phyloP scores from a whole-genome alignment of 2,329 filamentous ascomycete species.

The Albifimbria verrucaria region DNA sequence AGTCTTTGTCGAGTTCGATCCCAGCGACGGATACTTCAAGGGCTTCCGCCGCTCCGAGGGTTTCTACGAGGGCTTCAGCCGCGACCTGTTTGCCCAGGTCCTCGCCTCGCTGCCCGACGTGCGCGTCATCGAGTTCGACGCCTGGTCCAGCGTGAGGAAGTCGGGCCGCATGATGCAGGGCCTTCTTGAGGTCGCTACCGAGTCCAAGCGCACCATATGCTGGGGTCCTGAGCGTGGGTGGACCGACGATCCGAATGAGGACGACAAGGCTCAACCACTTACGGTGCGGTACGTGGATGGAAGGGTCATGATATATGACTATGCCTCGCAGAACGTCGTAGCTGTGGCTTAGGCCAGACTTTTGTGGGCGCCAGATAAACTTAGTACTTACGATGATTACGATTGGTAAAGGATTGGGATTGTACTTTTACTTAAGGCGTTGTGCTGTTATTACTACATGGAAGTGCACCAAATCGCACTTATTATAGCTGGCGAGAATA shows the following conservation, averaged over 20 bases:
- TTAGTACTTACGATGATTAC: not conserved
- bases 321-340: not conserved
- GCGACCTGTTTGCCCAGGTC: constrained; percentile 53
- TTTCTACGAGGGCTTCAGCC: constrained; percentile 68
- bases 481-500: not conserved
- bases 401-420: not conserved
- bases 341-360: not conserved
- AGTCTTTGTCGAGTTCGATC: constrained; percentile 71
- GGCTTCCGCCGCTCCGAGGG: constrained; percentile 64
- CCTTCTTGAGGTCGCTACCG: constrained; percentile 50
- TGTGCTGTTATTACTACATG: not conserved
- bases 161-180: constrained; percentile 61
- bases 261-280: constrained; percentile 8
- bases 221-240: constrained; percentile 70
- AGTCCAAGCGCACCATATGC: constrained; percentile 48
- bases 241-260: constrained; percentile 48
- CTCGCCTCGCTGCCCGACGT: constrained; percentile 55
- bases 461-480: not conserved
- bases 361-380: not conserved
- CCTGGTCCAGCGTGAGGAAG: constrained; percentile 62
- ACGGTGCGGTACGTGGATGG: not conserved
- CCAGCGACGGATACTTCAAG: constrained; percentile 63
- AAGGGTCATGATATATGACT: not conserved
- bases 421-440: not conserved
- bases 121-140: constrained; percentile 65